Evolutionary conservation across 345 rosid genomes (phyloP).

Genomic region (Eutrema yunnanense): DNA sequence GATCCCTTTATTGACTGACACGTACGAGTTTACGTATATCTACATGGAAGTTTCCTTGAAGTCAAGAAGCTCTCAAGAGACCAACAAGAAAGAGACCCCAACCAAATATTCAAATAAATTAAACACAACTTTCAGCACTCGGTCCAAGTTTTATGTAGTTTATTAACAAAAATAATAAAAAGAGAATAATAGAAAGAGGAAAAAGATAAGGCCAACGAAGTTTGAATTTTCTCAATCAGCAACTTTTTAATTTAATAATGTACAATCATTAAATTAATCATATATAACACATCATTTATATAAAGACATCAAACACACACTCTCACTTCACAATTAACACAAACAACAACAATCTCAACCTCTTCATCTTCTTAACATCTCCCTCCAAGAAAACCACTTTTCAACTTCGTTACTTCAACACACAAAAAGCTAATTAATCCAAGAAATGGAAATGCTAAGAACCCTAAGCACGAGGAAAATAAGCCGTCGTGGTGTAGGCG

Average conservation of each 20-base stretch:
- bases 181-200: neutral
- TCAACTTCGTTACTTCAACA: neutral
- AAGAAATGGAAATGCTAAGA: conserved; percentile 25
- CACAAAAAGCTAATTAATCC: neutral
- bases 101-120: neutral
- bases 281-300: neutral
- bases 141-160: neutral
- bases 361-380: neutral
- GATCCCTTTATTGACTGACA: neutral
- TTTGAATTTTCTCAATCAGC: neutral
- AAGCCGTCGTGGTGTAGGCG: conserved; percentile 19
- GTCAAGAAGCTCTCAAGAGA: neutral
- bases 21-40: neutral
- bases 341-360: neutral
- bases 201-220: neutral
- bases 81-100: neutral
- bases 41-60: neutral
- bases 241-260: neutral
- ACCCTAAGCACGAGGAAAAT: conserved; percentile 40
- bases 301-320: neutral
- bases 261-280: neutral
- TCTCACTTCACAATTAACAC: neutral
- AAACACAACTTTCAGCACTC: neutral
- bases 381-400: neutral
- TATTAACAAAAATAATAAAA: no score